Base-by-base conservation (phyloP, 1,139 yeast genomes). In the Hemisphaericaspora lyxosophila region DNA sequence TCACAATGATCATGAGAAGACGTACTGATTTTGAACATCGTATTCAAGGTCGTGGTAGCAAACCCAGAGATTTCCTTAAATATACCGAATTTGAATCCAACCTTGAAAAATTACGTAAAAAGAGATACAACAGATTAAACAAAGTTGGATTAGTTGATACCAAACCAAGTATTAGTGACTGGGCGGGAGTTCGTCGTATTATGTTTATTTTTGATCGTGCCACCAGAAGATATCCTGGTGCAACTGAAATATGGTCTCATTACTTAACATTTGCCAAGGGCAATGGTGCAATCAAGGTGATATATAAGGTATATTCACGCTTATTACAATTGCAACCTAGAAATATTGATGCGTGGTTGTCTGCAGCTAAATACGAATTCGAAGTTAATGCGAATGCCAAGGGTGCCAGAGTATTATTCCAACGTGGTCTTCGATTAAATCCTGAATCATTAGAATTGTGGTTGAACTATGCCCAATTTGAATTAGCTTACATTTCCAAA, bases 21-120 rank as follows among this genome's bases (percentile, higher is more conserved):
- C 78, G 98, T 64, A 90, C 97, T 0, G 97, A 90, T 61, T 92
- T 89, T 53, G 99, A 94, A 62, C 96, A 92, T 60, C 69, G 96
- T 45, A 78, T 94, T 40, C 79, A 80, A 36, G 89, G 95, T 31
- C 75, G 97, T 60, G 95, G 95, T 2, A 78, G 92, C 15, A 81
- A 76, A 48, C 78, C 89, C 4, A 69, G 78, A 42, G 98, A 92
- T 59, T 94, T 82, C 56, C 57, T 88, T 43, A 75, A 77, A 49
- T 94, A 92, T 58, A 78, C 85, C 33, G 87, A 82, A 44, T 94
- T 85, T 55, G 99, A 94, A 57, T 70, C 64, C 47, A 85, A 84
- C 54, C 74, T 92, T 33, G 97, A 90, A 49, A 80, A 78, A 49
- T 70, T 94, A 42, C 77, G 97, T 48, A 68, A 70, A 48, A 86